Percentiles rank a stretch among this genome's conserved stretches.
phyloP scores from a whole-genome alignment of 2,329 filamentous ascomycete genomes.

The Colletotrichum echinochloae region DNA sequence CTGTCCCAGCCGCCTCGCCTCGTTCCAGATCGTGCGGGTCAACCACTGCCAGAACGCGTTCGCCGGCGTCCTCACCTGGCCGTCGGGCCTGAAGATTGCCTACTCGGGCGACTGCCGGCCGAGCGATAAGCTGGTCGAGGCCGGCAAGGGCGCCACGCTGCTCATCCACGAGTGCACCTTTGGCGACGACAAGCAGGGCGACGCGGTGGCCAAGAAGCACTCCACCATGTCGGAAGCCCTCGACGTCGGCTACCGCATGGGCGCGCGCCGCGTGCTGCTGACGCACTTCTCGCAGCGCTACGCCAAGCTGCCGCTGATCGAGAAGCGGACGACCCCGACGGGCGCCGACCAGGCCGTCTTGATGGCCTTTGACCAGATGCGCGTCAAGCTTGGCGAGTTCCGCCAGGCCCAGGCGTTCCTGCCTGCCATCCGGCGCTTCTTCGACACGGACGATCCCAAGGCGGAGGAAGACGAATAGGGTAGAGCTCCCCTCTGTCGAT shows the following conservation, averaged over 20 bases:
- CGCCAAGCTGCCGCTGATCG: conserved; percentile 74
- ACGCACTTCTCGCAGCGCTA: conserved; percentile 98
- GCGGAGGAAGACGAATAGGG: conserved; percentile 10
- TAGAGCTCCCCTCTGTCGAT: background rate
- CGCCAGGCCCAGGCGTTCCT: conserved; percentile 73
- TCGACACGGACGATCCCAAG: conserved; percentile 54
- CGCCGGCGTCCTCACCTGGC: conserved; percentile 82
- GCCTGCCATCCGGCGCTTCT: conserved; percentile 68
- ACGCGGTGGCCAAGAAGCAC: conserved; percentile 90
- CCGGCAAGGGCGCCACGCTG: conserved; percentile 82
- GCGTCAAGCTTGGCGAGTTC: conserved; percentile 77
- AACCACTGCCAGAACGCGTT: conserved; percentile 84
- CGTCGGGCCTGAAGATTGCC: conserved; percentile 84
- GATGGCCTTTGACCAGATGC: conserved; percentile 85
- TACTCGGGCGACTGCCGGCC: conserved; percentile 97
- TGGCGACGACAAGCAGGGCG: conserved; percentile 82
- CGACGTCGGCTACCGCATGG: conserved; percentile 80
- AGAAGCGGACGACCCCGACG: conserved; percentile 50
- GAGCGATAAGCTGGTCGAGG: conserved; percentile 73
- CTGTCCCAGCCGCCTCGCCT: conserved; percentile 68
- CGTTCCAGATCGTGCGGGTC: conserved; percentile 76
- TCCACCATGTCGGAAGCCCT: conserved; percentile 90
- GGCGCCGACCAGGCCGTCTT: conserved; percentile 71
- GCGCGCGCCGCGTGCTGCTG: conserved; percentile 81
- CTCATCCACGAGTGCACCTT: conserved; percentile 97